phyloP scores from a whole-genome alignment of 1,139 yeast genomes.

The Kurtzmaniella quercitrusa region DNA sequence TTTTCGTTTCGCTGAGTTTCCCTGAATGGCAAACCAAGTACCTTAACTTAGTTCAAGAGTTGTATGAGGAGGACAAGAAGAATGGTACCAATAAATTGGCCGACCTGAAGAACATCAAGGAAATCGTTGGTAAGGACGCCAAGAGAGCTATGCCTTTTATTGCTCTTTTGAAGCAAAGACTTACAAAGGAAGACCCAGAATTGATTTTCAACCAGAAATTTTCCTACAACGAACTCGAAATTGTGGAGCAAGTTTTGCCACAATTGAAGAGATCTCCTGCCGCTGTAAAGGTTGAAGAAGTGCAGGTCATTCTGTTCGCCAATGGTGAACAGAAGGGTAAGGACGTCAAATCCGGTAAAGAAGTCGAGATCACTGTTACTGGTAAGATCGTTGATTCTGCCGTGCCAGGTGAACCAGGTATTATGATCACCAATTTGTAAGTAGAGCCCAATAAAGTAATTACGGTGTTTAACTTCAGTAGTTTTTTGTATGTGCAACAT shows the following conservation, averaged over 20 bases:
- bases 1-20: conserved; percentile 76
- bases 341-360: conserved; percentile 66
- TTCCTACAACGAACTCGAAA: conserved; percentile 71
- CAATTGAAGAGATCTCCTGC: conserved; percentile 66
- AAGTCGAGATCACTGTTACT: conserved; percentile 55
- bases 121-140: conserved; percentile 72
- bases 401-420: conserved; percentile 92
- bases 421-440: conserved; percentile 60
- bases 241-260: conserved; percentile 53
- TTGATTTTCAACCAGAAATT: conserved; percentile 86
- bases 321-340: conserved; percentile 60
- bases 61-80: conserved; percentile 45
- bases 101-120: conserved; percentile 58
- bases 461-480: neutral
- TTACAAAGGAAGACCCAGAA: conserved; percentile 62
- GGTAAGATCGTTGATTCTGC: conserved; percentile 79
- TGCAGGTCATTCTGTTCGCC: conserved; percentile 55
- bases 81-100: conserved; percentile 42
- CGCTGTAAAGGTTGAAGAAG: conserved; percentile 50
- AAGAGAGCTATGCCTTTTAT: conserved; percentile 98
- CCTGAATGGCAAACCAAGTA: conserved; percentile 96
- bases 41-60: conserved; percentile 76
- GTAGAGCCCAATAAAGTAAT: neutral
- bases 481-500: no score
- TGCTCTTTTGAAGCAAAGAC: conserved; percentile 75